Evolutionary conservation across 2,329 filamentous ascomycete genomes (phyloP).

Genomic region (Acrodontium crateriforme): DNA sequence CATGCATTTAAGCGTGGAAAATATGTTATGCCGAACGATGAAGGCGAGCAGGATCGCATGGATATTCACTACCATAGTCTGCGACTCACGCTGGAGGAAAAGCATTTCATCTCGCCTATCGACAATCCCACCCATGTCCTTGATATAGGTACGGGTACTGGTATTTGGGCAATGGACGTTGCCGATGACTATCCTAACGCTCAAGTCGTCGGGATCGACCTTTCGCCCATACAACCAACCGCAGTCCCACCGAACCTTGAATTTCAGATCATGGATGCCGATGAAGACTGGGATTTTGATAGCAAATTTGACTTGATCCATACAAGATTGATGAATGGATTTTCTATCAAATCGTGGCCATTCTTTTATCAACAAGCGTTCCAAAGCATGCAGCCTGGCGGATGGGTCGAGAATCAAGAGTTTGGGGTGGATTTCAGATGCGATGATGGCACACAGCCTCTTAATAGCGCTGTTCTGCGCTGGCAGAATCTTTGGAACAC

Average conservation of each 20-base stretch:
- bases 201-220: conserved; percentile 22
- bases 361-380: conserved; percentile 5
- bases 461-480: neutral
- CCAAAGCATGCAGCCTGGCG: conserved; percentile 7
- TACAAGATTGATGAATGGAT: conserved; percentile 29
- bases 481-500: conserved; percentile 3
- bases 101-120: conserved; percentile 6
- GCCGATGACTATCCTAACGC: conserved; percentile 11
- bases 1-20: conserved; percentile 10
- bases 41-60: conserved; percentile 13
- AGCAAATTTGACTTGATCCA: conserved; percentile 28
- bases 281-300: conserved; percentile 23
- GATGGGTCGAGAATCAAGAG: conserved; percentile 7
- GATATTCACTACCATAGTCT: conserved; percentile 12
- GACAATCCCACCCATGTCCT: conserved; percentile 16
- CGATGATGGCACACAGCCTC: conserved; percentile 1
- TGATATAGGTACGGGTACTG: conserved; percentile 36
- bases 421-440: conserved; percentile 2
- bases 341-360: conserved; percentile 31
- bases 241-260: conserved; percentile 9
- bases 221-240: conserved; percentile 19
- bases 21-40: conserved; percentile 18
- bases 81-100: conserved; percentile 6
- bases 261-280: conserved; percentile 9
- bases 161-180: conserved; percentile 22